Base-by-base conservation (phyloP, 257 asterid species). In the Leptodermis oblonga region DNA sequence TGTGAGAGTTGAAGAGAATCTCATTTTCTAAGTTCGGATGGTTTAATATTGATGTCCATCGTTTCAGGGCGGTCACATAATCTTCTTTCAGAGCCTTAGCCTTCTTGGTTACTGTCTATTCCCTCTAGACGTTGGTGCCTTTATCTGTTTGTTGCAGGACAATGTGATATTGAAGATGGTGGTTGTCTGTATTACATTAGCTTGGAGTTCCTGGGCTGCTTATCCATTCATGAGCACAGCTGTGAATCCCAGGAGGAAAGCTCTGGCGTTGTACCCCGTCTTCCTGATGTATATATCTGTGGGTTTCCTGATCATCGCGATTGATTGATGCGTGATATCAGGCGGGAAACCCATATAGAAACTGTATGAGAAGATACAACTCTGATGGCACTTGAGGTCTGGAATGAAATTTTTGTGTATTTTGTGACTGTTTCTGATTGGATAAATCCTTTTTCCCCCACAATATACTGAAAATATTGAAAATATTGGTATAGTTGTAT, bases 171-270 rank as follows among this genome's bases (percentile, higher is more conserved):
- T 94, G 18, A 94, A 94, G 83, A 73, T 85, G 56, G 89, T 85
- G 25, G 91, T 94, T 68, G 99, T 91, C 0, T 85, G 80, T 33
- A 85, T 94, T 63, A 81, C 99, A 37, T 67, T 94, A 71, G 92
- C 95, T 11, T 94, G 97, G 99, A 94, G 97, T 82, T 91, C 96
- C 20, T 94, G 97, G 99, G 99, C 97, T 23, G 99, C 99, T 61
- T 94, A 94, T 75, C 99, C 99, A 14, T 91, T 94, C 90, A 94
- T 91, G 90, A 94, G 97, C 70, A 87, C 88, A 4, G 96, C 95
- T 23, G 97, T 91, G 25, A 85, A 87, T 73, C 95, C 97, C 0
- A 77, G 82, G 71, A 87, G 99, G 79, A 94, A 90, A 82, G 97
- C 99, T 72, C 95, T 94, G 28, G 97, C 97, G 15, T 81, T 94